Percentiles rank a stretch among this genome's conserved stretches.
phyloP scores from a whole-genome alignment of 2,329 filamentous ascomycete genomes.

The Scorias spongiosa region DNA sequence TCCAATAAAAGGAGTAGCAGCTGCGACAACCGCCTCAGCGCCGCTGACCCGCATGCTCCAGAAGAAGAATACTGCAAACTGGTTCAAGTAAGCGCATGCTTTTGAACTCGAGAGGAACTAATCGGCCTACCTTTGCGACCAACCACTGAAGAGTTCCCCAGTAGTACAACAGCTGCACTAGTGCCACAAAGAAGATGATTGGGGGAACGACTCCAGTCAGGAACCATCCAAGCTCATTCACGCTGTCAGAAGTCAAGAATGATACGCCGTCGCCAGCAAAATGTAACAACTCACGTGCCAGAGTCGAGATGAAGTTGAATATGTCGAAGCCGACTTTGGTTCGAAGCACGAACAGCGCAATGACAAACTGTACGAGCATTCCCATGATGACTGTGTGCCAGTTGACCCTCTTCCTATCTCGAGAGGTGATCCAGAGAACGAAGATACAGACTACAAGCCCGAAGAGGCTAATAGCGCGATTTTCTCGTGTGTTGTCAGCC shows the following conservation, averaged over 20 bases:
- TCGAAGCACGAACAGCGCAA: conserved; percentile 76
- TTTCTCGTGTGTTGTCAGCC: conserved; percentile 60
- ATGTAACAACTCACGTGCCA: conserved; percentile 58
- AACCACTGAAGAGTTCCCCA: conserved; percentile 76
- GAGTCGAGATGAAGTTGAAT: conserved; percentile 70
- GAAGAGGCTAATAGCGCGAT: conserved; percentile 67
- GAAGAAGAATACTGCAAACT: conserved; percentile 76
- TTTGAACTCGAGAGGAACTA: not conserved
- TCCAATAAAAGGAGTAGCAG: conserved; percentile 84
- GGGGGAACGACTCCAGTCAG: conserved; percentile 67
- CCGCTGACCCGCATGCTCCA: conserved; percentile 77
- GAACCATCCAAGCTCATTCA: conserved; percentile 45
- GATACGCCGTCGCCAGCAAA: conserved; percentile 58
- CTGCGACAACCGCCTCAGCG: conserved; percentile 83
- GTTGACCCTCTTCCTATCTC: conserved; percentile 42
- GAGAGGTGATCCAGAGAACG: conserved; percentile 55
- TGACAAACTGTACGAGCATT: conserved; percentile 75
- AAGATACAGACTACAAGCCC: conserved; percentile 59
- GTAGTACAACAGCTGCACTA: conserved; percentile 80
- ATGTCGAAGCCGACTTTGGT: conserved; percentile 72
- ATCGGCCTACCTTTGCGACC: conserved; percentile 44
- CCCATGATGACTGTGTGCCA: conserved; percentile 56
- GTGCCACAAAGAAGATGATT: conserved; percentile 89
- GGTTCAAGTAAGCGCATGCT: not conserved
- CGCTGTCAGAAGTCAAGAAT: conserved; percentile 48